Conservation (phyloP, 1,284 basidiomycete genomes). For the Cryptococcus sp. region DNA sequence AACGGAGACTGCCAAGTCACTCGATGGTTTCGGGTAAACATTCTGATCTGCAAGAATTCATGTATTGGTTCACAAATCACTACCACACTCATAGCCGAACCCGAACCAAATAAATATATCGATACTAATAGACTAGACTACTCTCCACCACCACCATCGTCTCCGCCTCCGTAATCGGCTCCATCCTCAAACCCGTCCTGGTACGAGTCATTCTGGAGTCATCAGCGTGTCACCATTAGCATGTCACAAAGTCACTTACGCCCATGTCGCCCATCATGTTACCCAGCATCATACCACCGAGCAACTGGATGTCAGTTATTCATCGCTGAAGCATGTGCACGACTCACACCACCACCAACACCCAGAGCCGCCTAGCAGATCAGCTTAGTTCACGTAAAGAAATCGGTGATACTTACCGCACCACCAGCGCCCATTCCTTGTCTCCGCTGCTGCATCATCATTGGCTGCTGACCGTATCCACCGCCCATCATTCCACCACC, state of each 20-base stretch:
- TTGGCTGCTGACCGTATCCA: slow-evolving; percentile 19
- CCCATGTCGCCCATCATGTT: slow-evolving; percentile 36
- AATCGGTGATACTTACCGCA: slow-evolving; percentile 18
- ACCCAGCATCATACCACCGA: slow-evolving; percentile 47
- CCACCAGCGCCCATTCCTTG: slow-evolving; percentile 39
- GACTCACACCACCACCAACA: slow-evolving; percentile 35
- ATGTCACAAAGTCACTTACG: background rate
- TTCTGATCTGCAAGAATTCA: too few relatives aligned
- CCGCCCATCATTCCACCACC: background rate
- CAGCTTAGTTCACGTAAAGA: background rate
- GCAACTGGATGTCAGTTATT: slow-evolving; percentile 9
- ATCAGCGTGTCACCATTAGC: slow-evolving; percentile 1
- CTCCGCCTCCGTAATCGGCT: slow-evolving; percentile 27
- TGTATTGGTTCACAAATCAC: too few relatives aligned
- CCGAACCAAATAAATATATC: background rate
- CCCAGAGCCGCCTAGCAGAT: slow-evolving; percentile 30
- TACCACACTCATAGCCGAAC: too few relatives aligned
- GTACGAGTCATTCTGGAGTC: slow-evolving; percentile 18
- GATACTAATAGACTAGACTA: background rate
- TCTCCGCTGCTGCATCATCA: slow-evolving; percentile 20
- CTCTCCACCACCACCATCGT: slow-evolving; percentile 1
- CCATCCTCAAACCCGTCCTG: slow-evolving; percentile 37
- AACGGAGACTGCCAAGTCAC: too few relatives aligned
- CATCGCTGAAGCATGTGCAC: background rate
- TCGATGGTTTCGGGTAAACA: too few relatives aligned